Conservation (phyloP, 1,139 yeast species). For the Blastobotrys apis region DNA sequence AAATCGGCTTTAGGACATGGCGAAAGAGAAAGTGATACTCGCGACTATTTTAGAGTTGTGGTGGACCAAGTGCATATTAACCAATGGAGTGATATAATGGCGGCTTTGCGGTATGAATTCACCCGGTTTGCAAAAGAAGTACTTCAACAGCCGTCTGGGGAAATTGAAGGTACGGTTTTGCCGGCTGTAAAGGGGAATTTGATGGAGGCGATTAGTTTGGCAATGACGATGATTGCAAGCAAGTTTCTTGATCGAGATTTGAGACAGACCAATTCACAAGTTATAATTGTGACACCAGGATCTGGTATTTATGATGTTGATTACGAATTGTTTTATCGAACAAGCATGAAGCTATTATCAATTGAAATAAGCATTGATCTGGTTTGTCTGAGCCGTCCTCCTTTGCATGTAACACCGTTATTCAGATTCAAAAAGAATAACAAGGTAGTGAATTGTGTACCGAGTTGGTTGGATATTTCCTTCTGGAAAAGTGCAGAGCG, state of each 20-base stretch:
- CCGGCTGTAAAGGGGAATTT: conserved; percentile 90
- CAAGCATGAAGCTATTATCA: conserved; percentile 69
- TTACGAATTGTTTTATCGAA: conserved; percentile 65
- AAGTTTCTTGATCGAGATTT: conserved; percentile 82
- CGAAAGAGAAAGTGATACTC: conserved; percentile 61
- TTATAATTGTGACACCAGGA: conserved; percentile 84
- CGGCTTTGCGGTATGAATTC: conserved; percentile 76
- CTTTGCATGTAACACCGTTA: conserved; percentile 85
- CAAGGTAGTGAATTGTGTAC: conserved; percentile 69
- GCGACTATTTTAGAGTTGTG: conserved; percentile 86
- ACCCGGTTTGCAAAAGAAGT: conserved; percentile 77
- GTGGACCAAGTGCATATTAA: conserved; percentile 89
- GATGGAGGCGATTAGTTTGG: conserved; percentile 81
- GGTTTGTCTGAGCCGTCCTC: conserved; percentile 84
- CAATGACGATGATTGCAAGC: conserved; percentile 72
- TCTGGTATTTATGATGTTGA: conserved; percentile 93
- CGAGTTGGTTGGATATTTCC: conserved; percentile 92
- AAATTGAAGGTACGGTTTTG: conserved; percentile 44
- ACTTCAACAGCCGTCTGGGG: conserved; percentile 35
- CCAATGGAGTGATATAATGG: conserved; percentile 88
- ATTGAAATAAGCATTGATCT: conserved; percentile 86
- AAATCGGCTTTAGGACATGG: conserved; percentile 46
- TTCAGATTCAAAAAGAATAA: conserved; percentile 55
- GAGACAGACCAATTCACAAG: conserved; percentile 81
- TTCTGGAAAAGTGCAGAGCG: conserved; percentile 57